These are phyloP conservation scores for Corymbia citriodora DNA, from an alignment of 441 rosid genomes.

Conservation along the genomic window DNA sequence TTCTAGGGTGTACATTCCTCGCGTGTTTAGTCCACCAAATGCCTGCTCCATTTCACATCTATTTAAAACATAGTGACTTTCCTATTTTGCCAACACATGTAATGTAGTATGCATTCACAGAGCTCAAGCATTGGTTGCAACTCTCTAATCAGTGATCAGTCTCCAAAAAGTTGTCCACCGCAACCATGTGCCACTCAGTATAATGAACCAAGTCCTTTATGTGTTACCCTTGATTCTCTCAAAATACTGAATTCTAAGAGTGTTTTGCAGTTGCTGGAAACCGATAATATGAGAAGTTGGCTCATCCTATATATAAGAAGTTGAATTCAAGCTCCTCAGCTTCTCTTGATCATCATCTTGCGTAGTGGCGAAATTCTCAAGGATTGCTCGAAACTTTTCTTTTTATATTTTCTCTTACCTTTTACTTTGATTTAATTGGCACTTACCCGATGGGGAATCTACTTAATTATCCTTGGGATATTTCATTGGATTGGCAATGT, in stretches of 20 bases:
- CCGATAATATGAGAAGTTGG: not conserved
- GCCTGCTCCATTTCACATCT: not conserved
- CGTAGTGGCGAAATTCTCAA: not conserved
- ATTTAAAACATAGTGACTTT: not conserved
- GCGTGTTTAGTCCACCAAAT: not conserved
- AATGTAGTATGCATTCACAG: not conserved
- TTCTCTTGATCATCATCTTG: not conserved
- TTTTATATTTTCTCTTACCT: not conserved
- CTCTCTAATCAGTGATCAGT: not conserved
- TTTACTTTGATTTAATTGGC: not conserved
- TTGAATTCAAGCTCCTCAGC: not conserved
- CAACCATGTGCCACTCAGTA: not conserved
- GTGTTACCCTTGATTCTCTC: not conserved
- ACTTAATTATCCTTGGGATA: not conserved
- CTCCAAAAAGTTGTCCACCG: not conserved
- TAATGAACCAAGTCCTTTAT: not conserved
- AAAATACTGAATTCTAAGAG: not conserved
- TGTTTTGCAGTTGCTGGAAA: not conserved
- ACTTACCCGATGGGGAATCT: not conserved
- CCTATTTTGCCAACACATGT: not conserved
- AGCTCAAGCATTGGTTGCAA: not conserved
- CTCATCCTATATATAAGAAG: not conserved
- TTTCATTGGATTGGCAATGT: not conserved
- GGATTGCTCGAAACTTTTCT: not conserved
- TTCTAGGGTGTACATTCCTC: not conserved